Evolutionary conservation across 179 eudicot genomes (phyloP), one percentile per base, ranked within the genome.

Genomic region (Sideroxylon spinosum): DNA sequence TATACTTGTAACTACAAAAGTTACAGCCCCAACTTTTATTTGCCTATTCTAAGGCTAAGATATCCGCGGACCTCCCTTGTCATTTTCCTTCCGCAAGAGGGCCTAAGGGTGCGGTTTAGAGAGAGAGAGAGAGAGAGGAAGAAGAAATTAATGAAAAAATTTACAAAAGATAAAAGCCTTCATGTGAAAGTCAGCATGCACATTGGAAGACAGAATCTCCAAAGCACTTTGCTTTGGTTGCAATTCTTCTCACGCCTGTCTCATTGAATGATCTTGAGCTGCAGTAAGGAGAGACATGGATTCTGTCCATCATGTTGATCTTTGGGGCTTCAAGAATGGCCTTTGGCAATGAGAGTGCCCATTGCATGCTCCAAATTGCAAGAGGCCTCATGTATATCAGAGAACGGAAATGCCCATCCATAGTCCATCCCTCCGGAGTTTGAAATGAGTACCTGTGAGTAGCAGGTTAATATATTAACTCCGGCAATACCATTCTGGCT

Each of bases 341-440:
- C 88, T 86, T 90, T 0, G 98, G 91, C 86, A 82, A 75, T 9
- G 97, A 85, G 60, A 96, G 69, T 0, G 99, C 99, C 93, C 94
- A 90, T 22, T 96, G 99, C 99, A 96, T 96, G 7, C 90, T 93
- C 99, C 99, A 96, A 68, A 96, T 94, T 56, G 99, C 84, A 71
- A 96, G 90, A 20, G 99, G 99, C 85, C 99, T 88, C 99, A 96
- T 96, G 78, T 96, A 96, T 86, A 92, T 85, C 20, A 96, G 91
- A 19, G 99, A 96, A 61, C 99, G 90, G 62, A 89, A 96, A 82
- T 94, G 97, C 20, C 99, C 99, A 77, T 90, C 99, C n/a, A 81
- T 87, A 5, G 99, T 91, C 99, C 99, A 96, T 16, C 79, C 99
- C 81, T 96, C 99, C 0, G 99, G 99, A 14, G 99, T 96, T 82